phyloP scores from a whole-genome alignment of 2,329 filamentous ascomycete genomes.

The Ceratocystis lukuohia region DNA sequence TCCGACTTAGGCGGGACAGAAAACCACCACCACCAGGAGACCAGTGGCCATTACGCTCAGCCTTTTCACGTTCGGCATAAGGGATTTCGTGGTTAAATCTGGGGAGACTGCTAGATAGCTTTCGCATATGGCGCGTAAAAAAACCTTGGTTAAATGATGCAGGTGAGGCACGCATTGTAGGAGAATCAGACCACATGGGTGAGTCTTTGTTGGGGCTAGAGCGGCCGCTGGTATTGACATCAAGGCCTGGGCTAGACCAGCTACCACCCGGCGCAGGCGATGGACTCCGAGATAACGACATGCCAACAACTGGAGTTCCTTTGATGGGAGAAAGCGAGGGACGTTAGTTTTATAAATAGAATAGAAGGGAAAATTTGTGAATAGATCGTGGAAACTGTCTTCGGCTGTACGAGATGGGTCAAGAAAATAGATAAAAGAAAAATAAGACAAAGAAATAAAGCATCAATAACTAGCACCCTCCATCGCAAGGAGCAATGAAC shows the following conservation, averaged over 20 bases:
- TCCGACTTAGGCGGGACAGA: slow-evolving; percentile 45
- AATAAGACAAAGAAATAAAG: neutral
- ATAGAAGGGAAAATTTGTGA: neutral
- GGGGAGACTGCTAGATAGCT: slow-evolving; percentile 65
- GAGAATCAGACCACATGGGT: slow-evolving; percentile 15
- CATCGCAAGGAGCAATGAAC: neutral
- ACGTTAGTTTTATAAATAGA: slow-evolving; percentile 11
- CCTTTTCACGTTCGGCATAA: slow-evolving; percentile 68
- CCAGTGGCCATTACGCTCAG: slow-evolving; percentile 40
- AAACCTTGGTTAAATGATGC: slow-evolving; percentile 73
- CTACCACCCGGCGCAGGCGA: slow-evolving; percentile 74
- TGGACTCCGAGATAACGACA: slow-evolving; percentile 79
- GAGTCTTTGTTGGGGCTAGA: slow-evolving; percentile 41
- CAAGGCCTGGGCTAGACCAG: slow-evolving; percentile 74
- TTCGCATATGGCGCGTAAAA: slow-evolving; percentile 72
- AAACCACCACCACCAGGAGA: slow-evolving; percentile 31
- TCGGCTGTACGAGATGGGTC: neutral
- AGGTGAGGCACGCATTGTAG: slow-evolving; percentile 45
- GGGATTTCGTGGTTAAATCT: slow-evolving; percentile 45
- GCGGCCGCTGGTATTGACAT: slow-evolving; percentile 53
- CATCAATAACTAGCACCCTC: neutral
- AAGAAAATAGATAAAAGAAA: slow-evolving; percentile 1
- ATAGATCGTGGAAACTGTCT: neutral
- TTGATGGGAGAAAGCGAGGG: slow-evolving; percentile 19
- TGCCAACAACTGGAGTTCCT: slow-evolving; percentile 46